Evolutionary conservation across 2,329 filamentous ascomycete genomes (phyloP).

Genomic region (Cladobotryum protrusum): DNA sequence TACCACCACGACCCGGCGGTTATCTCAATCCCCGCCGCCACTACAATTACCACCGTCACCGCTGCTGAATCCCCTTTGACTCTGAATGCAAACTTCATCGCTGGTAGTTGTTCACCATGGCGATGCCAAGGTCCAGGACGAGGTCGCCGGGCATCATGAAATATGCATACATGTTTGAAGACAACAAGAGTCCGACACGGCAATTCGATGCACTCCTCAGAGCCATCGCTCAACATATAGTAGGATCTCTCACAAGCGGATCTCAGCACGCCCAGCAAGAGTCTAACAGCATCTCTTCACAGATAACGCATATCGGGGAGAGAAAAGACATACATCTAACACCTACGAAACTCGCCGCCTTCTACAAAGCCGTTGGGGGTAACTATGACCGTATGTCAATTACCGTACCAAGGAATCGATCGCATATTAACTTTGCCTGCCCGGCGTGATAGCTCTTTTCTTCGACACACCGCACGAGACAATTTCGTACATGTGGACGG

Average conservation of each 20-base stretch:
- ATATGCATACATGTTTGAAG: constrained; percentile 64
- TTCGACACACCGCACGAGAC: constrained; percentile 64
- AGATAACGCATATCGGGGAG: constrained; percentile 56
- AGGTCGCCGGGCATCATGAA: constrained; percentile 23
- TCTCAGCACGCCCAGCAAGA: background rate
- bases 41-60: background rate
- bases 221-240: constrained; percentile 64
- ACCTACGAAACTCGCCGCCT: constrained; percentile 66
- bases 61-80: background rate
- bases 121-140: constrained; percentile 16
- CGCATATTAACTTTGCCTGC: constrained; percentile 3
- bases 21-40: background rate
- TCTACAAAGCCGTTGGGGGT: constrained; percentile 68
- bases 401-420: background rate
- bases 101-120: constrained; percentile 14
- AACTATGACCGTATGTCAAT: constrained; percentile 59
- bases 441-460: constrained; percentile 56
- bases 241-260: constrained; percentile 38
- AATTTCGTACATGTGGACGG: constrained; percentile 88
- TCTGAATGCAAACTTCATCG: constrained; percentile 8
- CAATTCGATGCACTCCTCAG: constrained; percentile 61
- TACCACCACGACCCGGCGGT: background rate
- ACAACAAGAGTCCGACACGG: constrained; percentile 61
- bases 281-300: constrained; percentile 6
- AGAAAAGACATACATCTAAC: constrained; percentile 48